phyloP scores from a whole-genome alignment of 2,329 filamentous ascomycete species.

The Karstenula rhodostoma region DNA sequence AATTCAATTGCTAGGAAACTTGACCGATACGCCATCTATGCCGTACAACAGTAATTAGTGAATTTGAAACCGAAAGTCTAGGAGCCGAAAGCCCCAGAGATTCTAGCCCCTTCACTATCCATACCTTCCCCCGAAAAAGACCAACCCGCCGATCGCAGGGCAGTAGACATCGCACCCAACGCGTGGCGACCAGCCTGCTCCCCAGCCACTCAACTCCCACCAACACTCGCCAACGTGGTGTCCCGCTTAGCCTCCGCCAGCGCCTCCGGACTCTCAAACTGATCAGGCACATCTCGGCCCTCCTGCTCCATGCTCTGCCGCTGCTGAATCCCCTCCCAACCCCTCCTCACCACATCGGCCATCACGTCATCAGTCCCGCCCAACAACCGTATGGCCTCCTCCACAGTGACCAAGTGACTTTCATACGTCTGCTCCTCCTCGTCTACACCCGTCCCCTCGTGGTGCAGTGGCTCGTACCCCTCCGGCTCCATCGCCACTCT shows the following conservation, averaged over 20 bases:
- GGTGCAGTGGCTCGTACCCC: conserved; percentile 55
- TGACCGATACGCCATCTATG: background rate
- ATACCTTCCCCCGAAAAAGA: background rate
- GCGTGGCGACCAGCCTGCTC: background rate
- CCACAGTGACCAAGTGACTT: conserved; percentile 52
- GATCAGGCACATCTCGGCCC: background rate
- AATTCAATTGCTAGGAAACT: background rate
- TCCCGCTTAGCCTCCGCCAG: conserved; percentile 1
- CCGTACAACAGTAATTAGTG: background rate
- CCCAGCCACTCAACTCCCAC: background rate
- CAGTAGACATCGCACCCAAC: background rate
- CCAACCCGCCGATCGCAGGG: background rate
- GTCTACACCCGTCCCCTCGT: conserved; percentile 59
- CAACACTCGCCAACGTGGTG: background rate
- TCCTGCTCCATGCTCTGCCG: conserved; percentile 39
- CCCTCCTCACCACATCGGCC: conserved; percentile 57
- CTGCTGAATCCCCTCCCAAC: conserved; percentile 54
- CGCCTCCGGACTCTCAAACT: conserved; percentile 32
- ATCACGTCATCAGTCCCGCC: conserved; percentile 49
- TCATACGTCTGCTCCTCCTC: conserved; percentile 56
- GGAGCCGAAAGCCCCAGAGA: background rate
- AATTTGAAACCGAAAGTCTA: background rate
- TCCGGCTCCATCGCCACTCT: conserved; percentile 50
- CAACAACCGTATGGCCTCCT: conserved; percentile 53
- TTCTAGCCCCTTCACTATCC: background rate